These are phyloP conservation scores for Trichoderma endophyticum DNA, from an alignment of 2,329 filamentous ascomycete species.

Conservation along the genomic window DNA sequence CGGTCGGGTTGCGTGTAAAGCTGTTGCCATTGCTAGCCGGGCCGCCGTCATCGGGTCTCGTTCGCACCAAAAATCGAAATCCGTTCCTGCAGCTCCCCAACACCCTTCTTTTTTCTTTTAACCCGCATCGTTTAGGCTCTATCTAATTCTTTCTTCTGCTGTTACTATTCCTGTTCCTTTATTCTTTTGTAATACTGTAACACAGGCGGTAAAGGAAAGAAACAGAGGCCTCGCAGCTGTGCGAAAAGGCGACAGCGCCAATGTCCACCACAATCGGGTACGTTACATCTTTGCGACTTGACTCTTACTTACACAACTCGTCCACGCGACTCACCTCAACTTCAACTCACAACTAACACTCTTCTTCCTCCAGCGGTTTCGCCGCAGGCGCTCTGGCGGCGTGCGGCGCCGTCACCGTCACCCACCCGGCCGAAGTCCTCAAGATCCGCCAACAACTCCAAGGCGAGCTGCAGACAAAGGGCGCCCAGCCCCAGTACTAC, in stretches of 20 bases:
- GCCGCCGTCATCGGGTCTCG: constrained; percentile 13
- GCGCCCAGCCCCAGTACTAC: constrained; percentile 83
- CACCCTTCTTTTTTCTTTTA: not conserved
- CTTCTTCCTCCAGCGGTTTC: constrained; percentile 65
- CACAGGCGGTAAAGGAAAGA: not conserved
- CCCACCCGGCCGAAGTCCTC: constrained; percentile 96
- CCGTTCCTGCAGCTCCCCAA: not conserved
- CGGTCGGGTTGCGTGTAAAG: not conserved
- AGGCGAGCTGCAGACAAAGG: constrained; percentile 86
- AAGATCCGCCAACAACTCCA: constrained; percentile 99
- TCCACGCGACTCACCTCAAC: not conserved
- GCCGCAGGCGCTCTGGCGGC: constrained; percentile 94
- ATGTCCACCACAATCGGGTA: constrained; percentile 21
- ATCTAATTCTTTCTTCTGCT: not conserved
- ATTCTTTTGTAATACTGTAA: not conserved
- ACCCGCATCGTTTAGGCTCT: not conserved
- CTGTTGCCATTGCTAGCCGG: constrained; percentile 12
- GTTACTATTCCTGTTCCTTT: not conserved
- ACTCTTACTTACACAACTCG: not conserved
- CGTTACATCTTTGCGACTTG: not conserved
- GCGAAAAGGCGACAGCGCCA: not conserved
- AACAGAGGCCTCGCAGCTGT: not conserved
- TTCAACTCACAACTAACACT: not conserved
- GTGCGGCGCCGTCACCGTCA: constrained; percentile 94
- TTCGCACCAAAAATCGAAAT: not conserved